Conservation (phyloP, 768 basidiomycete species). For the Galerina sulciceps region DNA sequence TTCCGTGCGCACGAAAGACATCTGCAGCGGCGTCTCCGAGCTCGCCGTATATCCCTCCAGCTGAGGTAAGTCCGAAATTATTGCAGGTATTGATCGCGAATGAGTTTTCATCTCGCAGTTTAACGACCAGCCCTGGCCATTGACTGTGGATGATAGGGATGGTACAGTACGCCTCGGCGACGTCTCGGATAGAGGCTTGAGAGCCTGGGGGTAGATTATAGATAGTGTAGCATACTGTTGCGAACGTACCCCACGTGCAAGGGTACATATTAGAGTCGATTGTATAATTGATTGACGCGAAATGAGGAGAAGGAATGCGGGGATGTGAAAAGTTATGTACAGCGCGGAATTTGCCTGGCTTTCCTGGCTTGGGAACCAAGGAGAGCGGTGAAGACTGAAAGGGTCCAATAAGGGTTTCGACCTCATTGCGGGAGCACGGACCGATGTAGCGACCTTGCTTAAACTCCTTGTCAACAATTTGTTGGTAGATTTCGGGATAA, state of each 20-base stretch:
- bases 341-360: conserved; percentile 31
- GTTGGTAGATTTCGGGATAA: neutral
- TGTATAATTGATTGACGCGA: conserved; percentile 33
- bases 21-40: conserved; percentile 21
- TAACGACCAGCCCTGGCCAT: conserved; percentile 38
- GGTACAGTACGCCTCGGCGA: conserved; percentile 41
- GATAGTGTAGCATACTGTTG: neutral
- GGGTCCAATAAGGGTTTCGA: conserved; percentile 35
- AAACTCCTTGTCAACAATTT: conserved; percentile 28
- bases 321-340: conserved; percentile 45
- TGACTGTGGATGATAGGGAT: conserved; percentile 33
- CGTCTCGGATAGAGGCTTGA: conserved; percentile 28
- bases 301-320: neutral
- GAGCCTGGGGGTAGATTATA: neutral
- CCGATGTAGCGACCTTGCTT: conserved; percentile 32
- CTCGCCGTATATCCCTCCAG: conserved; percentile 27
- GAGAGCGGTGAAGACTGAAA: conserved; percentile 44
- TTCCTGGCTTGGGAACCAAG: conserved; percentile 38
- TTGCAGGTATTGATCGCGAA: conserved; percentile 29
- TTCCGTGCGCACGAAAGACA: conserved; percentile 25
- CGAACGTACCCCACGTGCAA: conserved; percentile 37
- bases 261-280: conserved; percentile 39
- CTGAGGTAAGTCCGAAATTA: conserved; percentile 26
- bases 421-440: conserved; percentile 23
- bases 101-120: conserved; percentile 12